Percentiles rank a stretch among this genome's conserved stretches.
Conservation (phyloP, 2,329 filamentous ascomycete species). For the Fusarium chlamydosporum region DNA sequence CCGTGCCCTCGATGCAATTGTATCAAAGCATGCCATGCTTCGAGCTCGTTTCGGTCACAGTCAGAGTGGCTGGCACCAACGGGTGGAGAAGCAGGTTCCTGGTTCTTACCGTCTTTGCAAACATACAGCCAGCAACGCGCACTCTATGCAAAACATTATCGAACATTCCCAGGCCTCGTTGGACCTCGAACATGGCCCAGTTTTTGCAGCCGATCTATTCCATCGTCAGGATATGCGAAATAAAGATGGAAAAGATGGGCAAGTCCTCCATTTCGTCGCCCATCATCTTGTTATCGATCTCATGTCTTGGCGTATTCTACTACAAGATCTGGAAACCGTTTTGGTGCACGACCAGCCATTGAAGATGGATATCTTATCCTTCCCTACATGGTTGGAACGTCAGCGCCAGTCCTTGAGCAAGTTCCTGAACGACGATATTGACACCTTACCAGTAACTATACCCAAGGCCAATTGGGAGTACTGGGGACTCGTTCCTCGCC, state of each 20-base stretch:
- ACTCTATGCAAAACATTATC: neutral
- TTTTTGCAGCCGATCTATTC: conserved; percentile 3
- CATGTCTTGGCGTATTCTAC: conserved; percentile 6
- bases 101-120: neutral
- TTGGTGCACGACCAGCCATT: neutral
- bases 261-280: neutral
- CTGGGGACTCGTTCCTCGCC: conserved; percentile 6
- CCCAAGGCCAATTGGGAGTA: conserved; percentile 4
- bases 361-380: conserved; percentile 1
- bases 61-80: conserved; percentile 4
- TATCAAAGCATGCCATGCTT: conserved; percentile 12
- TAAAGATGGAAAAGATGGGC: neutral
- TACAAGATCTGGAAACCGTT: conserved; percentile 4
- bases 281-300: conserved; percentile 13
- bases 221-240: neutral
- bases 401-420: neutral
- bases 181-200: conserved; percentile 2
- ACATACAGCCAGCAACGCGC: neutral
- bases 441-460: neutral
- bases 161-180: neutral
- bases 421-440: neutral
- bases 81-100: conserved; percentile 1
- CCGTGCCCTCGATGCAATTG: neutral
- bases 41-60: conserved; percentile 2
- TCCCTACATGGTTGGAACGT: conserved; percentile 5